Evolutionary conservation across 129 eudicot genomes (phyloP), one percentile per base, ranked within the genome.

Genomic region (Flaveria robusta): DNA sequence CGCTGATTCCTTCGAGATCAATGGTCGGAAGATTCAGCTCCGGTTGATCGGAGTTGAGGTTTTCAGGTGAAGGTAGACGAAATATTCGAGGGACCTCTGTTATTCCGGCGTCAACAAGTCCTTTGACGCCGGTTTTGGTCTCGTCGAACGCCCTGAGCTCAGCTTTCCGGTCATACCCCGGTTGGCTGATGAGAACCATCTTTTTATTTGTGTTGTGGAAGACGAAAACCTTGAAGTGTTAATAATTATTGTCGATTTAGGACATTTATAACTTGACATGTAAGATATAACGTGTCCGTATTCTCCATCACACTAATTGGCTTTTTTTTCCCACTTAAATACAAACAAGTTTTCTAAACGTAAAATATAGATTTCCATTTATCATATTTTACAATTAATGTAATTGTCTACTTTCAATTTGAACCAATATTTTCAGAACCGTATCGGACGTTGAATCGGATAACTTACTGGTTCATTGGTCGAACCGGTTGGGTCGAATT

Each of bases 61-160:
- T 65, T 65, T 72, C 74, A 9, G 78, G 74, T n/a, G 74, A 50
- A 16, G 83, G 69, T 16, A 65, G 31, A 56, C 27, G 47, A 59
- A 84, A 89, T 42, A 89, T 86, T 24, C 64, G 74, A 18, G 91
- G 96, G 72, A 89, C 62, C 3, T 60, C 62, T 0, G 52, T 26
- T 9, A 84, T 55, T 39, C 91, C 96, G 7, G 87, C 79, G 42
- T 86, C 94, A 9, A 86, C 83, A 1, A 88, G 85, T 26, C 94
- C 88, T 83, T 88, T 88, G 29, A 88, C 93, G 3, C 93, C 93
- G 23, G 88, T 70, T 73, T 81, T 79, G 7, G 88, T 80, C 13
- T 83, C 81, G 43, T 86, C 90, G 14, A 88, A 88, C 5, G 88
- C 88, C 50, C 29, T 79, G 1, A 86, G 88, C 49, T 81, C 78